A percentile compares a stretch with the other conserved stretches of the same genome.
Evolutionary conservation across 1,284 basidiomycete species (phyloP).

Genomic region (Xerocomus amazonicus): DNA sequence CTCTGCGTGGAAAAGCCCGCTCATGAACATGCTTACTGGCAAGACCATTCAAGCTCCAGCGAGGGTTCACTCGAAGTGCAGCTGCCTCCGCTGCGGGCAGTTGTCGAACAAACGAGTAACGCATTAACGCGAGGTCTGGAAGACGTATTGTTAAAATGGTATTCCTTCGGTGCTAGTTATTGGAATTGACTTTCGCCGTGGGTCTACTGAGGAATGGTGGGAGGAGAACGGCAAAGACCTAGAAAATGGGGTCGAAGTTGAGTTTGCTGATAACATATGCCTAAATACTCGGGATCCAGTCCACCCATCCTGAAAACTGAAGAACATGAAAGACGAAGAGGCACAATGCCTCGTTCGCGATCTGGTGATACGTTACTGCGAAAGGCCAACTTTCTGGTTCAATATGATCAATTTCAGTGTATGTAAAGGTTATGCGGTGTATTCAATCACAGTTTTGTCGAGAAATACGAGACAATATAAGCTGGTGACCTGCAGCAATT

Average conservation of each 20-base stretch:
- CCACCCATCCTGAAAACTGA: slow-evolving; percentile 25
- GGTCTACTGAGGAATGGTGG: slow-evolving; percentile 32
- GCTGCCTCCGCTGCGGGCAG: too few species aligned
- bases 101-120: too few species aligned
- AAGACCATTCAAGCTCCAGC: too few species aligned
- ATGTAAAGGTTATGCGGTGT: background rate
- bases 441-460: background rate
- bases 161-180: slow-evolving; percentile 27
- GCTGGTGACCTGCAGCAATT: background rate
- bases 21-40: too few species aligned
- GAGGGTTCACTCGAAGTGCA: too few species aligned
- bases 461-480: background rate
- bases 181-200: slow-evolving; percentile 21
- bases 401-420: slow-evolving; percentile 6
- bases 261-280: slow-evolving; percentile 25
- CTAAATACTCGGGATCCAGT: slow-evolving; percentile 14
- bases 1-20: too few species aligned
- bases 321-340: slow-evolving; percentile 17
- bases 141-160: slow-evolving; percentile 15
- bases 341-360: slow-evolving; percentile 17
- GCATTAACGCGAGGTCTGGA: background rate
- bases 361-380: slow-evolving; percentile 19
- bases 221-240: slow-evolving; percentile 19
- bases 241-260: slow-evolving; percentile 4
- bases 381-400: background rate